These are phyloP conservation scores for Perkinsus chesapeaki DNA, from an alignment of 169 alveolate genomes.

Conservation along the genomic window DNA sequence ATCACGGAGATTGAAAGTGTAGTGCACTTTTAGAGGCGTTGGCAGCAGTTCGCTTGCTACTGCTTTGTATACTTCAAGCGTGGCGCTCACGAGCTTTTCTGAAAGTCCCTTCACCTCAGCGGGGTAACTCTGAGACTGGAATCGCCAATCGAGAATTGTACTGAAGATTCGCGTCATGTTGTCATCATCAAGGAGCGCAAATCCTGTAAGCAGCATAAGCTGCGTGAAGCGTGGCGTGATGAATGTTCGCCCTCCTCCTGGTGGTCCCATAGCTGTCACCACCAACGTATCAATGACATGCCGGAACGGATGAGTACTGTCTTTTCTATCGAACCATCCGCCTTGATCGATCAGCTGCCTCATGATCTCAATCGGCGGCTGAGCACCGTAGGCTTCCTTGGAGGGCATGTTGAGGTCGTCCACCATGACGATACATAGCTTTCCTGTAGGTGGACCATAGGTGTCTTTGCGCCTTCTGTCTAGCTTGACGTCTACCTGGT, in stretches of 20 bases:
- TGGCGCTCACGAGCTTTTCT: constrained; percentile 64
- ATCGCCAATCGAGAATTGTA: constrained; percentile 68
- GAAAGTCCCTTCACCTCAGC: constrained; percentile 54
- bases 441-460: constrained; percentile 82
- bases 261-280: constrained; percentile 73
- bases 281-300: constrained; percentile 80
- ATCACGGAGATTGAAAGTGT: constrained; percentile 81
- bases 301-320: constrained; percentile 69
- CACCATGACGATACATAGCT: constrained; percentile 70
- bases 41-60: constrained; percentile 69
- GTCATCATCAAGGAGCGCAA: constrained; percentile 73
- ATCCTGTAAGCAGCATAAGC: constrained; percentile 67
- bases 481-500: constrained; percentile 45
- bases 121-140: constrained; percentile 45
- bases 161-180: constrained; percentile 77
- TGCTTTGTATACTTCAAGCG: constrained; percentile 72
- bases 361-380: constrained; percentile 80
- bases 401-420: constrained; percentile 91
- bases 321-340: constrained; percentile 73
- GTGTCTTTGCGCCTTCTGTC: constrained; percentile 84
- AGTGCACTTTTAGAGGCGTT: constrained; percentile 85
- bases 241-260: constrained; percentile 78
- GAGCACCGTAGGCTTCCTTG: constrained; percentile 83
- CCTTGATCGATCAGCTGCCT: constrained; percentile 81
- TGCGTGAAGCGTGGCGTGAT: constrained; percentile 73